phyloP scores from a whole-genome alignment of 2,329 filamentous ascomycete species.

The Sporothrix globosa region DNA sequence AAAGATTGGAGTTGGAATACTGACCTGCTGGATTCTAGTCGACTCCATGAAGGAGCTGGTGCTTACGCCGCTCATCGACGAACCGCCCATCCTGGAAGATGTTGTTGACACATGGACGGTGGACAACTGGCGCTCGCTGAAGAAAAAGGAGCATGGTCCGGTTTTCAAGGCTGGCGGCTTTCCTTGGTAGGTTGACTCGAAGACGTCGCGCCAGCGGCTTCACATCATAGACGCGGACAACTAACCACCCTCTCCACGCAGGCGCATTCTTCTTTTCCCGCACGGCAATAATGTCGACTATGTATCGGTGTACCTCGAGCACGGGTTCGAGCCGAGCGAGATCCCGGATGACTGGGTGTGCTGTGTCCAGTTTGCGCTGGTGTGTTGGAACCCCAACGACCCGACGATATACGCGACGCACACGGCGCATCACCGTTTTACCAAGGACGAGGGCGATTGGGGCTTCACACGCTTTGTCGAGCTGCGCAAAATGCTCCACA shows the following conservation, averaged over 20 bases:
- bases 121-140: conserved; percentile 74
- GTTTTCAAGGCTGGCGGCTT: conserved; percentile 82
- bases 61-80: conserved; percentile 71
- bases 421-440: conserved; percentile 92
- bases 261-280: conserved; percentile 94
- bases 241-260: conserved; percentile 43
- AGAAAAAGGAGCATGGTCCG: conserved; percentile 84
- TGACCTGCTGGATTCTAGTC: conserved; percentile 54
- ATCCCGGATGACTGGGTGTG: conserved; percentile 94
- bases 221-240: neutral
- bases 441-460: conserved; percentile 95
- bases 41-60: conserved; percentile 84
- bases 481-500: conserved; percentile 79
- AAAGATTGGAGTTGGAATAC: conserved; percentile 23
- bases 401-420: conserved; percentile 82
- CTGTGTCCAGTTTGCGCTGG: conserved; percentile 92
- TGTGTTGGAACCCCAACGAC: conserved; percentile 92
- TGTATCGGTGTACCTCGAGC: conserved; percentile 94
- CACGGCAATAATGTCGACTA: conserved; percentile 93
- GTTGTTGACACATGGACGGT: conserved; percentile 84
- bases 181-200: conserved; percentile 70
- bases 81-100: conserved; percentile 79
- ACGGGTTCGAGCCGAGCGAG: conserved; percentile 76
- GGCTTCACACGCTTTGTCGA: conserved; percentile 97
- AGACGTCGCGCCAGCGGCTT: neutral